Conservation (phyloP, 495 filamentous ascomycete species). For the Pseudevernia furfuracea region DNA sequence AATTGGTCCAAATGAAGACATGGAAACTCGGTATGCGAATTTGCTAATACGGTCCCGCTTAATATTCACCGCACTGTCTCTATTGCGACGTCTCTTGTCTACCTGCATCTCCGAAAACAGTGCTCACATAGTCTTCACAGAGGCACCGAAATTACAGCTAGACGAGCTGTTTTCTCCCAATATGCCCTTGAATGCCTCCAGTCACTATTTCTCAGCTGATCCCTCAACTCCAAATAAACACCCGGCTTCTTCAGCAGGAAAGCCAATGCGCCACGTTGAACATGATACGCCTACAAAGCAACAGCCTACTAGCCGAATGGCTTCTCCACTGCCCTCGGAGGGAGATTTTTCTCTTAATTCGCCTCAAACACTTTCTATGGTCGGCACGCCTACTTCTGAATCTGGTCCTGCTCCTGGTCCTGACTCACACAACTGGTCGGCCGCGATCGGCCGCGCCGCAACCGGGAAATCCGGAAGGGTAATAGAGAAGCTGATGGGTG, state of each 20-base stretch:
- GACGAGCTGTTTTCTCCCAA: constrained; percentile 23
- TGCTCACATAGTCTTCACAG: constrained; percentile 21
- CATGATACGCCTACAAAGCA: constrained; percentile 19
- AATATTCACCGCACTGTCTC: constrained; percentile 7
- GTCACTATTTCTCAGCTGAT: constrained; percentile 16
- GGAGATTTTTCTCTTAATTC: constrained; percentile 21
- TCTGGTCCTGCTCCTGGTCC: constrained; percentile 22
- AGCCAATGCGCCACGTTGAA: neutral
- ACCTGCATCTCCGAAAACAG: neutral
- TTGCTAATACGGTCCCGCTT: constrained; percentile 1
- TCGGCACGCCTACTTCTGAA: constrained; percentile 36
- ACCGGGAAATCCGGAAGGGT: constrained; percentile 89
- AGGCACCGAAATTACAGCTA: constrained; percentile 25
- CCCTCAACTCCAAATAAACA: constrained; percentile 14
- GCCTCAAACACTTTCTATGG: constrained; percentile 28
- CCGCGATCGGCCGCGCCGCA: constrained; percentile 68
- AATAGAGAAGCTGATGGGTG: constrained; percentile 80
- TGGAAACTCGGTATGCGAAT: constrained; percentile 21
- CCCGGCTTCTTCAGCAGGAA: constrained; percentile 2
- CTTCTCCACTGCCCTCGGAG: constrained; percentile 27
- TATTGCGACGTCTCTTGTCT: constrained; percentile 7
- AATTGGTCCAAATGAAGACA: constrained; percentile 22
- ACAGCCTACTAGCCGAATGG: constrained; percentile 6
- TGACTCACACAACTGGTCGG: constrained; percentile 47
- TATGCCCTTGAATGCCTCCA: constrained; percentile 19